Evolutionary conservation across 768 basidiomycete genomes (phyloP).

Genomic region (Hirschioporus abietinus): DNA sequence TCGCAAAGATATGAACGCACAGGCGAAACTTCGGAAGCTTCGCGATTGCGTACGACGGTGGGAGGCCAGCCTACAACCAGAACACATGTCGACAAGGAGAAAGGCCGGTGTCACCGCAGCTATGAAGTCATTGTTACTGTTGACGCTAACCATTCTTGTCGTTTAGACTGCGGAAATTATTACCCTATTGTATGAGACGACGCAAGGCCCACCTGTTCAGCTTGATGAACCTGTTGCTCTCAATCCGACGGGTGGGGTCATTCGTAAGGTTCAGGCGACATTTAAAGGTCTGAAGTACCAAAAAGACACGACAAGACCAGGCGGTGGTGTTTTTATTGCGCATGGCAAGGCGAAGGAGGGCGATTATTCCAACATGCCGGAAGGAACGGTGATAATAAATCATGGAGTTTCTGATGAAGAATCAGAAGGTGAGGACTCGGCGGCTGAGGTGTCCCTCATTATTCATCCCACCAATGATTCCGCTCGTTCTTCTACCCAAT

Average conservation of each 20-base stretch:
- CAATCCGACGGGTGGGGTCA: constrained; percentile 76
- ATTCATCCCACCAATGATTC: constrained; percentile 15
- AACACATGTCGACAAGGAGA: constrained; percentile 91
- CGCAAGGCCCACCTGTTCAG: constrained; percentile 62
- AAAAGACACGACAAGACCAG: constrained; percentile 75
- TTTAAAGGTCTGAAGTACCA: constrained; percentile 59
- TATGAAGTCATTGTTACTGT: constrained; percentile 1
- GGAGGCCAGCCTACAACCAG: constrained; percentile 82
- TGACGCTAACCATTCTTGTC: constrained; percentile 9
- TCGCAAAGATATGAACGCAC: constrained; percentile 70
- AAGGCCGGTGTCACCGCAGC: constrained; percentile 48
- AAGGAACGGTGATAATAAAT: constrained; percentile 44
- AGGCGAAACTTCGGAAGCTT: constrained; percentile 68
- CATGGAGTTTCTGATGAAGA: constrained; percentile 36
- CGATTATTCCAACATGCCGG: constrained; percentile 49
- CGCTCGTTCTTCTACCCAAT: constrained; percentile 13
- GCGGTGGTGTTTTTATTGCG: constrained; percentile 83
- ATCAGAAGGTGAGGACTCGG: constrained; percentile 42
- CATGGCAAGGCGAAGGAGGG: constrained; percentile 27
- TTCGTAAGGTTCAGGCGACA: constrained; percentile 46
- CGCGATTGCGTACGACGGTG: constrained; percentile 83
- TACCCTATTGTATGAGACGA: constrained; percentile 85
- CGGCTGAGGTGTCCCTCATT: constrained; percentile 16
- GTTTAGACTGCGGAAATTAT: constrained; percentile 88
- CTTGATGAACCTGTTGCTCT: constrained; percentile 56